Conservation (phyloP, 202 grass and related monocot species). For the Zizania palustris region DNA sequence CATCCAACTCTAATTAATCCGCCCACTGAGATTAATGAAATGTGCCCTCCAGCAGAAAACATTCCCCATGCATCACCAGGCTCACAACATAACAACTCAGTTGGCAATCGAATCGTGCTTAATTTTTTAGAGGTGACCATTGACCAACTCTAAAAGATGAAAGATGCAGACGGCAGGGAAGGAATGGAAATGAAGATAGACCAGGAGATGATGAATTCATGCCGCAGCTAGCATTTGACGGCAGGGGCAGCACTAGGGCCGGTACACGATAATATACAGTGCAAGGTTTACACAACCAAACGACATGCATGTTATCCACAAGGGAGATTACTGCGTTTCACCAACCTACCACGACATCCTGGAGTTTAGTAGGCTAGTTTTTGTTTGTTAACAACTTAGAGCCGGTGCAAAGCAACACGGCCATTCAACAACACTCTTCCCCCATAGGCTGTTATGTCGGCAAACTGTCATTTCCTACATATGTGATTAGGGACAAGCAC, state of each 20-base stretch:
- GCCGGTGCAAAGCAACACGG: constrained; percentile 4
- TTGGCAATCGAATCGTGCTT: background rate
- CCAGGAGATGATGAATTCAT: background rate
- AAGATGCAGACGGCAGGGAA: background rate
- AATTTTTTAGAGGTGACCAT: too few species aligned
- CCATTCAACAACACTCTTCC: background rate
- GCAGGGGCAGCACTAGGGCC: background rate
- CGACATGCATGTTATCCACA: background rate
- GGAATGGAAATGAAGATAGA: background rate
- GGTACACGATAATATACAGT: background rate
- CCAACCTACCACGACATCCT: too few species aligned
- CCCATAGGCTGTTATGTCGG: constrained; percentile 18
- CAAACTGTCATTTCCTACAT: constrained; percentile 19
- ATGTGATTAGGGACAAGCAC: background rate
- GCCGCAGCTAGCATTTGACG: background rate
- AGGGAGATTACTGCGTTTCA: background rate
- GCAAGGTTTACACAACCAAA: background rate
- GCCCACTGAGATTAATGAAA: background rate
- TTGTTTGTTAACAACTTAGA: constrained; percentile 15
- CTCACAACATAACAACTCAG: background rate
- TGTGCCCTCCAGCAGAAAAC: background rate
- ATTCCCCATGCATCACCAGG: background rate
- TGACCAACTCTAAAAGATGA: too few species aligned
- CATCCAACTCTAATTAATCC: background rate
- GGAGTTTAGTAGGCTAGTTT: background rate